Evolutionary conservation across 2,329 filamentous ascomycete species (phyloP).

Genomic region (Ophiostoma pallidulum): DNA sequence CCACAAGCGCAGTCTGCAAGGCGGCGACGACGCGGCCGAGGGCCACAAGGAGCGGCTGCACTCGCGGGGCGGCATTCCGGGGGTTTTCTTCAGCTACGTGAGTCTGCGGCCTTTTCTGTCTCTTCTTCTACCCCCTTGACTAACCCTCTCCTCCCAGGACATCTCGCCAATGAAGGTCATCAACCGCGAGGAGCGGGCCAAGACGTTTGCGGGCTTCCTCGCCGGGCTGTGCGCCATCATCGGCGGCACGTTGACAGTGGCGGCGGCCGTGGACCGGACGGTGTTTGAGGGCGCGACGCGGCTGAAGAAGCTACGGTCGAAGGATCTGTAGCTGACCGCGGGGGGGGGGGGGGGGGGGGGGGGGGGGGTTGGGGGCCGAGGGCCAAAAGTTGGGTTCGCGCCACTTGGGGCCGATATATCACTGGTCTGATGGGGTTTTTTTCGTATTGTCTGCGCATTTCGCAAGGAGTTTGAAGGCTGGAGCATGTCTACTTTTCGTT

Average conservation of each 20-base stretch:
- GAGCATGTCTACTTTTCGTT: too few species aligned
- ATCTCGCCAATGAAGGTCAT: slow-evolving; percentile 99
- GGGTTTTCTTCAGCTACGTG: slow-evolving; percentile 97
- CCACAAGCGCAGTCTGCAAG: slow-evolving; percentile 79
- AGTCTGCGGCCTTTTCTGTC: slow-evolving; percentile 30
- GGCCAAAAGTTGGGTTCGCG: too few species aligned
- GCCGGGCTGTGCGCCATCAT: slow-evolving; percentile 92
- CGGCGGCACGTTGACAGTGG: slow-evolving; percentile 89
- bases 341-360: neutral
- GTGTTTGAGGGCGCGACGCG: slow-evolving; percentile 80
- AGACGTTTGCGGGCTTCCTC: slow-evolving; percentile 85
- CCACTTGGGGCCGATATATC: too few species aligned
- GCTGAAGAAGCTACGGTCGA: slow-evolving; percentile 74
- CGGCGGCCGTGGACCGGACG: slow-evolving; percentile 82
- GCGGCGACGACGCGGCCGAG: slow-evolving; percentile 75
- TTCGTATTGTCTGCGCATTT: slow-evolving; percentile 3
- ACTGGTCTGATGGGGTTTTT: neutral
- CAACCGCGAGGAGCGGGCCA: slow-evolving; percentile 83
- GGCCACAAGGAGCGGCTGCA: slow-evolving; percentile 90
- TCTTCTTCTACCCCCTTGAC: neutral
- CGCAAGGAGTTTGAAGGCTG: slow-evolving; percentile 2
- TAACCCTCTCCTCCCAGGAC: slow-evolving; percentile 45
- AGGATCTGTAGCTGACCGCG: slow-evolving; percentile 53
- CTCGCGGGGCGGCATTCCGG: slow-evolving; percentile 83
- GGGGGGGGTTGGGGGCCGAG: neutral